Evolutionary conservation across 257 asterid genomes (phyloP), one percentile per base, ranked within the genome.

Genomic region (Solanum rostratum): DNA sequence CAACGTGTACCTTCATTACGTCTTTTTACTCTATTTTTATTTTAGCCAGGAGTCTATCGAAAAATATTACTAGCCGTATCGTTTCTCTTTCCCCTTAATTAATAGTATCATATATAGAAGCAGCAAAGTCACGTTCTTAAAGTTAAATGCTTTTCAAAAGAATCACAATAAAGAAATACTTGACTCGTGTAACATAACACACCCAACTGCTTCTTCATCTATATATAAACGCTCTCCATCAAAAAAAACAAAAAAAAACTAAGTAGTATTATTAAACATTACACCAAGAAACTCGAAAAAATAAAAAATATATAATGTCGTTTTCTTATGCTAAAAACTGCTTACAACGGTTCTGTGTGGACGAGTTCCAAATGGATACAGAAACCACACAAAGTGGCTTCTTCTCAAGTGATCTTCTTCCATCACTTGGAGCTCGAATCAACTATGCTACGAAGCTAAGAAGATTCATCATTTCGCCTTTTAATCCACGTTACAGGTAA

Each of bases 341-440:
- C n/a, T 52, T 78, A 15, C 45, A 78, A 78, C 65, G 63, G 19
- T 78, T 78, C 62, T 78, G 82, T 29, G 82, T 78, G 29, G 82
- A 78, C 2, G 82, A 78, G 46, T 50, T 50, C 82, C 82, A 78
- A 78, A 78, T 78, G 82, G 37, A 50, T 50, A 50, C 65, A 27
- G 63, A 78, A 78, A 50, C 45, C 63, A 49, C 22, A 0, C 79
- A 69, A 1, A 78, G 92, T 11, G 90, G 96, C 14, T 94, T 93
- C 92, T 94, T 95, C 92, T 92, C 95, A 5, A 83, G 86, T 43
- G 94, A 92, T 82, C 98, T 94, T 43, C 93, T 95, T 49, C 99
- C 99, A 2, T 93, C 98, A 41, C 98, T 96, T n/a, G 99, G 99
- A 69, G 97, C 96, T 54, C 82, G 93, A 83, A 92, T 94, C 82